Percentiles rank a stretch among this genome's conserved stretches.
These are phyloP conservation scores for Aspergillus pseudoterreus DNA, from an alignment of 2,329 filamentous ascomycete genomes.

Conservation along the genomic window DNA sequence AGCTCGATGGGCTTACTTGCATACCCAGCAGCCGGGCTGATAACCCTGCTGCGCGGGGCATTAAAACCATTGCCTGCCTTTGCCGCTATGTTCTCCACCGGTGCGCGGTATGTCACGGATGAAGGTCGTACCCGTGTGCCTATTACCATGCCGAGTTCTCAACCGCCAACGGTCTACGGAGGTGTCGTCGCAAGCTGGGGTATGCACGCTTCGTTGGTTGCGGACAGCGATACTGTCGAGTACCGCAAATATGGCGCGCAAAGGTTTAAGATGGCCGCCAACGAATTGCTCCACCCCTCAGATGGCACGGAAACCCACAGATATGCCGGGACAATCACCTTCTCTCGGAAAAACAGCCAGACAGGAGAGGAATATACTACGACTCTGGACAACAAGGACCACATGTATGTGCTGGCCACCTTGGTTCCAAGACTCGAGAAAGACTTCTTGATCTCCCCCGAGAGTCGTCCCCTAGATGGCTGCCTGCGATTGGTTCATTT, in stretches of 20 bases:
- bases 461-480: constrained; percentile 66
- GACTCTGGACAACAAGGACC: constrained; percentile 44
- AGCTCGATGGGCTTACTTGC: constrained; percentile 34
- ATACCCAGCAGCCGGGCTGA: constrained; percentile 43
- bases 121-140: constrained; percentile 43
- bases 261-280: constrained; percentile 81
- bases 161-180: constrained; percentile 53
- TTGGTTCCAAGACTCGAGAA: constrained; percentile 78
- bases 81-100: constrained; percentile 57
- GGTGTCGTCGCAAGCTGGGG: constrained; percentile 88
- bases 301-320: constrained; percentile 52
- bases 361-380: constrained; percentile 22
- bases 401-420: constrained; percentile 74
- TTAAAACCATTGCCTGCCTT: constrained; percentile 60
- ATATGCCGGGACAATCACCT: constrained; percentile 53
- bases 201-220: constrained; percentile 82
- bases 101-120: constrained; percentile 45
- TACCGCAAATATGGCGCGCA: constrained; percentile 74
- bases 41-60: constrained; percentile 58
- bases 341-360: constrained; percentile 29
- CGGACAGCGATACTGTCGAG: constrained; percentile 80
- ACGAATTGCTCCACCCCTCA: constrained; percentile 63
- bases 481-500: constrained; percentile 72
- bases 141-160: constrained; percentile 23
- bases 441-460: constrained; percentile 76